Percentiles rank a stretch among this genome's conserved stretches.
These are phyloP conservation scores for Trichophyton simii DNA, from an alignment of 2,329 filamentous ascomycete species.

Conservation along the genomic window DNA sequence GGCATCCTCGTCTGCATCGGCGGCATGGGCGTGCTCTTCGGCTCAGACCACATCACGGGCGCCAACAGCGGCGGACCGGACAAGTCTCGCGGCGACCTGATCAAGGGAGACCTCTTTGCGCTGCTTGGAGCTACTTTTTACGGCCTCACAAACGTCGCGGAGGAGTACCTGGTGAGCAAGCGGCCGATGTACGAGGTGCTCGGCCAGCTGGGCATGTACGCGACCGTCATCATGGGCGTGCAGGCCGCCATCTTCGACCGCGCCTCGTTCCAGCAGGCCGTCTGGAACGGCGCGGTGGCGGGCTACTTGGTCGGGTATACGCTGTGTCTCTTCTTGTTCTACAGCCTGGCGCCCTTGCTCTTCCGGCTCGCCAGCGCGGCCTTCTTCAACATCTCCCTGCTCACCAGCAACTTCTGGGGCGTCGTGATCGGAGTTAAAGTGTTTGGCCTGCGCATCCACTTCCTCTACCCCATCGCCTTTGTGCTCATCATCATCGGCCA, in stretches of 20 bases:
- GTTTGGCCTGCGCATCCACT: constrained; percentile 69
- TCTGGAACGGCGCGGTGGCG: constrained; percentile 55
- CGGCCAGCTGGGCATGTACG: constrained; percentile 79
- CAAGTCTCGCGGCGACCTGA: constrained; percentile 44
- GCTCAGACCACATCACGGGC: constrained; percentile 70
- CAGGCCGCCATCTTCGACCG: constrained; percentile 91
- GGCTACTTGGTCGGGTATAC: constrained; percentile 90
- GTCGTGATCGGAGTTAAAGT: constrained; percentile 83
- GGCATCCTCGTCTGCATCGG: constrained; percentile 87
- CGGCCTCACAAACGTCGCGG: constrained; percentile 77
- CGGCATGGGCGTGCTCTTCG: constrained; percentile 77
- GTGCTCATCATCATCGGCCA: constrained; percentile 80
- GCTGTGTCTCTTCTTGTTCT: constrained; percentile 69
- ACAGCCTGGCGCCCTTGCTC: constrained; percentile 72
- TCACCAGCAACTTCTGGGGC: constrained; percentile 96
- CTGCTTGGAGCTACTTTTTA: constrained; percentile 83
- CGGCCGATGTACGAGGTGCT: constrained; percentile 86
- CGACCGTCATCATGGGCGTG: constrained; percentile 77
- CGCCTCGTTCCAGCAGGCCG: constrained; percentile 49
- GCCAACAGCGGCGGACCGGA: constrained; percentile 50
- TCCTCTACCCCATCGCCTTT: constrained; percentile 51
- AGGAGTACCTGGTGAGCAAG: constrained; percentile 86
- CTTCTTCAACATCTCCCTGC: constrained; percentile 89
- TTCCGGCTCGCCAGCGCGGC: constrained; percentile 82
- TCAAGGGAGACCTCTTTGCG: constrained; percentile 89